Percentiles rank a stretch among this genome's conserved stretches.
These are phyloP conservation scores for Wickerhamiella spandovensis DNA, from an alignment of 805 yeast genomes.

Conservation along the genomic window DNA sequence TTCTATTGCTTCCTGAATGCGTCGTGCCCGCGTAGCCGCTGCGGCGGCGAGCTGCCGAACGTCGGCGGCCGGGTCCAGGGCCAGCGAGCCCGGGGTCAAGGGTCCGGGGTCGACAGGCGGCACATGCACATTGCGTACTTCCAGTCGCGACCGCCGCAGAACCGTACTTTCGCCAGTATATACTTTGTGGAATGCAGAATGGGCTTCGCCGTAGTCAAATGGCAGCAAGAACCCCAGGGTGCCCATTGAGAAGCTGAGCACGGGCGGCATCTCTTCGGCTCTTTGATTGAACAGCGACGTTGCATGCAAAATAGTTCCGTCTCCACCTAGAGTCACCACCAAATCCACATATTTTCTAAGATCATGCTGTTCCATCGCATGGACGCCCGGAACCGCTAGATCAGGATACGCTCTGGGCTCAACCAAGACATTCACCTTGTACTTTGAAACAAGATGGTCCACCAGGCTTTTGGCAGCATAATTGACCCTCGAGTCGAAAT, in stretches of 20 bases:
- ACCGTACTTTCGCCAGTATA: conserved; percentile 58
- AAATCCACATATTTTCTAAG: conserved; percentile 52
- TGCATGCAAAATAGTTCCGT: conserved; percentile 81
- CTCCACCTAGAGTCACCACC: conserved; percentile 87
- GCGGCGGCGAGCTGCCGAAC: background rate
- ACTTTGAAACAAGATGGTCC: conserved; percentile 40
- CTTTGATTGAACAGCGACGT: conserved; percentile 59
- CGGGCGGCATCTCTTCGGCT: conserved; percentile 62
- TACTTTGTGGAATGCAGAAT: conserved; percentile 49
- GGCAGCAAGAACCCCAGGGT: conserved; percentile 84
- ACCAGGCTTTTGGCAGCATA: conserved; percentile 56
- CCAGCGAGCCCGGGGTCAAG: conserved; percentile 25
- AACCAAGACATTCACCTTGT: conserved; percentile 64
- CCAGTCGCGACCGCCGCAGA: conserved; percentile 57
- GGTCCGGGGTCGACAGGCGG: background rate
- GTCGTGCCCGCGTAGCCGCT: background rate
- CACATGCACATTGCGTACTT: conserved; percentile 3
- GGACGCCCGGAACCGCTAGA: conserved; percentile 23
- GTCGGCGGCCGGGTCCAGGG: no score
- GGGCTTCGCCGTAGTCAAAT: conserved; percentile 56
- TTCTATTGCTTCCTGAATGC: background rate
- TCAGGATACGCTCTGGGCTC: conserved; percentile 65
- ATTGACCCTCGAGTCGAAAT: conserved; percentile 54
- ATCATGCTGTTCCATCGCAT: conserved; percentile 41
- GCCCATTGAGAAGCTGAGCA: conserved; percentile 76